Evolutionary conservation across 805 yeast species (phyloP).

Genomic region (Candida nitratophila): DNA sequence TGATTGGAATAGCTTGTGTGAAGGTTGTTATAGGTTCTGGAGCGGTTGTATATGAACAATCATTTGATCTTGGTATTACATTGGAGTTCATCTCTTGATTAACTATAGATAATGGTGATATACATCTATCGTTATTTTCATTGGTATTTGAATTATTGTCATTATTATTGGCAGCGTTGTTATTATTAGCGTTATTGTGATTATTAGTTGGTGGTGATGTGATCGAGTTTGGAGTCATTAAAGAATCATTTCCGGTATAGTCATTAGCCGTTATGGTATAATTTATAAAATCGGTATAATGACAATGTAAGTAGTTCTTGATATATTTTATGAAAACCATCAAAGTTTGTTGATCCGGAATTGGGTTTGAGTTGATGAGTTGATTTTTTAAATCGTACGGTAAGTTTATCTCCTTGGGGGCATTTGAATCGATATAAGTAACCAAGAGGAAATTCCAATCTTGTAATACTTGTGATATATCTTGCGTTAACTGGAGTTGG

Average conservation of each 20-base stretch:
- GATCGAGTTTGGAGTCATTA: neutral
- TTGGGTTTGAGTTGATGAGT: slow-evolving; percentile 1
- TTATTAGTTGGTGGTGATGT: neutral
- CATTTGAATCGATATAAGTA: slow-evolving; percentile 19
- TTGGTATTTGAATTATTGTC: too few relatives aligned
- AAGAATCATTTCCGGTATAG: neutral
- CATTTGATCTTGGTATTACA: slow-evolving; percentile 1
- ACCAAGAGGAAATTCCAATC: slow-evolving; percentile 21
- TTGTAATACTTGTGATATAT: slow-evolving; percentile 2
- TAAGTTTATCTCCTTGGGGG: slow-evolving; percentile 25
- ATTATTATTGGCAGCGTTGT: too few relatives aligned
- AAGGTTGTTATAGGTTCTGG: neutral
- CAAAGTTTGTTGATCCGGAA: slow-evolving; percentile 14
- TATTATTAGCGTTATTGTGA: too few relatives aligned
- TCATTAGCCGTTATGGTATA: slow-evolving; percentile 2
- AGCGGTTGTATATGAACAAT: neutral
- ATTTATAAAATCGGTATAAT: slow-evolving; percentile 23
- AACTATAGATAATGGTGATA: slow-evolving; percentile 6
- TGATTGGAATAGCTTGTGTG: neutral
- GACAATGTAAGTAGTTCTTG: slow-evolving; percentile 19
- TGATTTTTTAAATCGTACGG: slow-evolving; percentile 19
- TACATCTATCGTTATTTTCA: slow-evolving; percentile 3
- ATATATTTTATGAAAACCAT: slow-evolving; percentile 14
- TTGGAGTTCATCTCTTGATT: neutral
- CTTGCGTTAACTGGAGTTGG: neutral